Conservation (phyloP, 2,329 filamentous ascomycete genomes). For the Colletotrichum siamense region DNA sequence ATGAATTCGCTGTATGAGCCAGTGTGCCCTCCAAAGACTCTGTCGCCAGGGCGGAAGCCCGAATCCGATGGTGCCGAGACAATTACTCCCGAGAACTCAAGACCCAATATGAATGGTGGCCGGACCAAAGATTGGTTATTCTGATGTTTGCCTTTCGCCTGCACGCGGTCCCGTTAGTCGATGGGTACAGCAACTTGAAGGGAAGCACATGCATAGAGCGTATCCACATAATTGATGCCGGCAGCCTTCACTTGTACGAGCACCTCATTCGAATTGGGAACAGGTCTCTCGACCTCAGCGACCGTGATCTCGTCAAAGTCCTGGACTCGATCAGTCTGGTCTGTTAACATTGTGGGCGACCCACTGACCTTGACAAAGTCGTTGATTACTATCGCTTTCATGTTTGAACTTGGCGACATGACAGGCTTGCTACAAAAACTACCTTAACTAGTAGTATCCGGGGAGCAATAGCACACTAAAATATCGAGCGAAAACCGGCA, state of each 20-base stretch:
- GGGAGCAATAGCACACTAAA: background rate
- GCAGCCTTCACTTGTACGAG: slow-evolving; percentile 53
- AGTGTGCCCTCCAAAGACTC: slow-evolving; percentile 57
- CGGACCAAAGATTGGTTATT: slow-evolving; percentile 62
- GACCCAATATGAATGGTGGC: slow-evolving; percentile 64
- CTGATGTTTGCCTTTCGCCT: slow-evolving; percentile 62
- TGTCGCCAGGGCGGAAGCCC: slow-evolving; percentile 48
- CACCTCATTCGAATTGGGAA: slow-evolving; percentile 22
- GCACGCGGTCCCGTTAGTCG: background rate
- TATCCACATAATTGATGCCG: slow-evolving; percentile 65
- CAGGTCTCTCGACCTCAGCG: slow-evolving; percentile 27
- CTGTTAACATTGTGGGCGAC: background rate
- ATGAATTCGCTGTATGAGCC: slow-evolving; percentile 61
- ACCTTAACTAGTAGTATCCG: background rate
- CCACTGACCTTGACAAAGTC: slow-evolving; percentile 27
- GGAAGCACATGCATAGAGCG: slow-evolving; percentile 51
- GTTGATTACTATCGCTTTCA: slow-evolving; percentile 34
- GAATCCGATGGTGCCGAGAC: slow-evolving; percentile 38
- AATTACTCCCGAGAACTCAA: slow-evolving; percentile 65
- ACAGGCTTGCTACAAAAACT: background rate
- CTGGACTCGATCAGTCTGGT: background rate
- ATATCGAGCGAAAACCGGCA: background rate
- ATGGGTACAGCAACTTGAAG: background rate
- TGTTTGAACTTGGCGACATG: slow-evolving; percentile 4
- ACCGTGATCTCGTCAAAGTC: slow-evolving; percentile 28